A percentile compares a stretch with the other conserved stretches of the same genome.
These are phyloP conservation scores for Chaetomium cochliodes DNA, from an alignment of 495 filamentous ascomycete genomes.

Conservation along the genomic window DNA sequence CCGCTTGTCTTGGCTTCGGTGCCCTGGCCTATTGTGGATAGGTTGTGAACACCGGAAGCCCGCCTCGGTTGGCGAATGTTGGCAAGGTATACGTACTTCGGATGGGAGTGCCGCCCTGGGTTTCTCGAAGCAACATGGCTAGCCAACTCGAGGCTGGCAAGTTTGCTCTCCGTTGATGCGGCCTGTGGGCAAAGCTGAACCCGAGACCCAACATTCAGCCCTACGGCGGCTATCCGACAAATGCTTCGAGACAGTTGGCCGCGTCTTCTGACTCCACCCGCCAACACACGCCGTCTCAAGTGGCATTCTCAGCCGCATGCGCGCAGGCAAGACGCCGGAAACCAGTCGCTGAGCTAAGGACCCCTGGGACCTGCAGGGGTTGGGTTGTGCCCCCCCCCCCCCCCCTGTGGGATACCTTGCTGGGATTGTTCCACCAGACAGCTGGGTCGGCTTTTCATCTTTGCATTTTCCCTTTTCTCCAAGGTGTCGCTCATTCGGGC, in stretches of 20 bases:
- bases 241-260: not conserved
- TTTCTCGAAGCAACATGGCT: not conserved
- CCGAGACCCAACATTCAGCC: slow-evolving; percentile 17
- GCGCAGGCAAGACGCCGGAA: not conserved
- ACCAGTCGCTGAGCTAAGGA: not conserved
- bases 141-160: not conserved
- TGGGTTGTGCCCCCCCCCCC: not conserved
- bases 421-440: not conserved
- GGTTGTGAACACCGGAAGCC: not conserved
- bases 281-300: not conserved
- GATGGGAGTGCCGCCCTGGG: not conserved
- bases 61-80: not conserved
- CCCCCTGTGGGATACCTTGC: not conserved
- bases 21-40: not conserved
- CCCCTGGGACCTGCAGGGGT: not conserved
- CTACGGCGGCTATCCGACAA: slow-evolving; percentile 20
- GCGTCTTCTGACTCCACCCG: not conserved
- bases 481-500: not conserved
- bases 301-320: slow-evolving; percentile 6
- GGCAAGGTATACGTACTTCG: too few species aligned
- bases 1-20: slow-evolving; percentile 4
- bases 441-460: not conserved
- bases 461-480: not conserved
- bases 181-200: not conserved
- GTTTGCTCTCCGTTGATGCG: not conserved